A percentile compares a stretch with the other conserved stretches of the same genome.
phyloP scores from a whole-genome alignment of 2,329 filamentous ascomycete species.

The Fusarium sp. region DNA sequence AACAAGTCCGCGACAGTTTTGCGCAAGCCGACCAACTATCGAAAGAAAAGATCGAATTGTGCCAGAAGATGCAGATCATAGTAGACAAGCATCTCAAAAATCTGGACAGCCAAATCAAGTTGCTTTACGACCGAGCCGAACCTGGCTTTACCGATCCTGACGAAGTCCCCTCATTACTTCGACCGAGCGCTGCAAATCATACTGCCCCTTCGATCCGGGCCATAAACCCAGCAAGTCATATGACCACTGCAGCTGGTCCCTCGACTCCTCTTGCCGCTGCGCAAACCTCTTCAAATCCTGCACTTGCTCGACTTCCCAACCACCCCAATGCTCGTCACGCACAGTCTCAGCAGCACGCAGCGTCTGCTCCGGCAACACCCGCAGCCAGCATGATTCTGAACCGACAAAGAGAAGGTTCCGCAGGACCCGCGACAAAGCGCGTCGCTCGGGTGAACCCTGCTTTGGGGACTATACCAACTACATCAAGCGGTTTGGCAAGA shows the following conservation, averaged over 20 bases:
- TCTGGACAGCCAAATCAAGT: conserved; percentile 71
- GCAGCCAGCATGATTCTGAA: conserved; percentile 69
- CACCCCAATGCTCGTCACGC: conserved; percentile 59
- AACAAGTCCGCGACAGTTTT: conserved; percentile 74
- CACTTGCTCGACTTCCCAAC: conserved; percentile 54
- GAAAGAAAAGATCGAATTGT: conserved; percentile 77
- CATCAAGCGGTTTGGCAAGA: conserved; percentile 68
- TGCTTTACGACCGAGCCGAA: conserved; percentile 68
- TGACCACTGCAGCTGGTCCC: conserved; percentile 40
- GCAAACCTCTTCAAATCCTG: conserved; percentile 52
- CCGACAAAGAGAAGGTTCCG: conserved; percentile 67
- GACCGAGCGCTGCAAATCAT: conserved; percentile 65
- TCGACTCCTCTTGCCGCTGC: conserved; percentile 42
- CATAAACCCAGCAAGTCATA: conserved; percentile 55
- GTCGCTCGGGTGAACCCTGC: conserved; percentile 60
- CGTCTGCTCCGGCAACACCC: conserved; percentile 68
- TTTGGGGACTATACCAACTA: conserved; percentile 58
- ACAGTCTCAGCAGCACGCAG: conserved; percentile 61
- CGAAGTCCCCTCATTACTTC: conserved; percentile 70
- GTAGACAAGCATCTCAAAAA: conserved; percentile 71
- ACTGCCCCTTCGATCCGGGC: conserved; percentile 52
- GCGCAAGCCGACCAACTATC: conserved; percentile 75
- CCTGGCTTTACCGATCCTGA: conserved; percentile 70
- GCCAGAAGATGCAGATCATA: conserved; percentile 68
- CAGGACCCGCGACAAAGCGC: conserved; percentile 67